Base-by-base conservation (phyloP, 352 stramenopile genomes). In the Achlya hypogyna region DNA sequence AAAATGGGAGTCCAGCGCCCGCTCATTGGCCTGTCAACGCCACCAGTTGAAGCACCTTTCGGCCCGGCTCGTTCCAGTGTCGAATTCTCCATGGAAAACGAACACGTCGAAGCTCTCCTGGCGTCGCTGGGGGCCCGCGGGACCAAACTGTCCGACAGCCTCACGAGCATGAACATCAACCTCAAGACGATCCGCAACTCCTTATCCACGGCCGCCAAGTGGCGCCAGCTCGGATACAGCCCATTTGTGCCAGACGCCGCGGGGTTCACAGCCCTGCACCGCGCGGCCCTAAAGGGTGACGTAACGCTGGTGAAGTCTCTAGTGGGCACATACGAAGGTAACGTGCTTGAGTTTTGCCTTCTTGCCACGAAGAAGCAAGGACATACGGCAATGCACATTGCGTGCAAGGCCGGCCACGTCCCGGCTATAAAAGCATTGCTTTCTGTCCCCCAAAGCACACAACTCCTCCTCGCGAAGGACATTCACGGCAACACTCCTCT, bases 181-280 rank as follows among this genome's bases (percentile, higher is more conserved):
- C n/a, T 49, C 31, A 47, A 90, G 72, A 82, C 81, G 12, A 82
- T 93, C 75, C 82, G 83, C 70, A 86, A 82, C 64, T 91, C 81
- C 62, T 84, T 93, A 71, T 74, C 74, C 49, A 91, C 77, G 18
- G 82, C 85, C 22, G 81, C 71, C 74, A 91, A 91, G 72, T 93
- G 85, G 85, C 88, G 89, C 62, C 89, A 89, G 49, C 79, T 85
- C 63, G 85, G 82, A 31, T 93, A 93, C 62, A 79, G 91, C 60
- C 85, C 85, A 43, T 93, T 91, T 73, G 87, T 88, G 40, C 82
- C 80, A 16, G 85, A 91, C 62, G 79, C 77, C 28, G 82, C 75
- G 34, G 85, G 85, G 23, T 93, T 89, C 75, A 93, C 85, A 38
- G 85, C 85, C 40, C 73, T 93, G 42, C 85, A 93, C 58, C 82